Base-by-base conservation (phyloP, 371 early-diverging fungal genomes). In the Capillidium rhysosporum region DNA sequence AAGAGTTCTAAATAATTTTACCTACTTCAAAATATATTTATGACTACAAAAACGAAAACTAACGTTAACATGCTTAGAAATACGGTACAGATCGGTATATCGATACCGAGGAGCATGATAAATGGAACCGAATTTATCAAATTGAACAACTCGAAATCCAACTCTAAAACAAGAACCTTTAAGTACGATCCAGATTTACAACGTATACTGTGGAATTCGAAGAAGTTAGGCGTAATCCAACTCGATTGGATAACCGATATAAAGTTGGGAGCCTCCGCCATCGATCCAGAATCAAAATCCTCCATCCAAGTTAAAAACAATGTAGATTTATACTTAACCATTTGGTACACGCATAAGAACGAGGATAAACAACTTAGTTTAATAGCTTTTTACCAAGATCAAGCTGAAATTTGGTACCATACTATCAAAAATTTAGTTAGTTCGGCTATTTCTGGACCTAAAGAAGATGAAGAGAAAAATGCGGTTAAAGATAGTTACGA, bases 61-160 rank as follows among this genome's bases (percentile, higher is more conserved):
- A 34, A 4, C 12, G 34, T 12, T 7, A 4, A 43, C 8, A 43
- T 43, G 43, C 43, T 43, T 43, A 43, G 43, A 21, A 43, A 43
- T 18, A 43, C 18, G 18, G 16, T 43, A 8, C 16, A 14, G 18
- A 7, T 21, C 7, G 16, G 18, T 8, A 18, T 43, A 18, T 5
- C 16, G 5, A 43, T 43, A 43, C 51, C 51, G 9, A 29, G n/a
- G 20, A 25, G 51, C 21, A 51, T 52, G 23, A n/a, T 41, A 7
- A 40, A 24, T 28, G 52, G 52, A 8, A 52, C 52, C 40, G 23
- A 52, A 39, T 52, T 52, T 18, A 39, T 38, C 16, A 52, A 52
- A 26, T 8, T 52, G 2, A 29, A 52, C 21, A 20, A 16, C 24
- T 21, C 3, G 20, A 34, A 16, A 20, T 18, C 20, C 9, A 38